Conservation (phyloP, 2,329 filamentous ascomycete genomes). For the Cordyceps farinosa region DNA sequence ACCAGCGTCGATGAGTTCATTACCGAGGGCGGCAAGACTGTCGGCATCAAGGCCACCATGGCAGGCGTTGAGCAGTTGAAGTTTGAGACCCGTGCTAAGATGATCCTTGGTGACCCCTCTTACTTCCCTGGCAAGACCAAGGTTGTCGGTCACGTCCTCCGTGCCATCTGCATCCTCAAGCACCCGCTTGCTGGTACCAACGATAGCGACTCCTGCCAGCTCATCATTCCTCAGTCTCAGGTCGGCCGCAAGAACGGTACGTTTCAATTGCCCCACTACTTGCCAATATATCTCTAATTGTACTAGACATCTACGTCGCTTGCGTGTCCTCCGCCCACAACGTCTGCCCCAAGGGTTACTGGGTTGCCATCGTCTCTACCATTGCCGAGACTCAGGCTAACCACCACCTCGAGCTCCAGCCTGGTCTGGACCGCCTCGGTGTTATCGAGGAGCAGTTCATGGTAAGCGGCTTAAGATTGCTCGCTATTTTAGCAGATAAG, state of each 20-base stretch:
- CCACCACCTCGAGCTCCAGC: constrained; percentile 91
- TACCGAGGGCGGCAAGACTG: constrained; percentile 81
- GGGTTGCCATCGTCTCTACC: constrained; percentile 96
- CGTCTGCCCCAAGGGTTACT: constrained; percentile 98
- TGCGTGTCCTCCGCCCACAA: constrained; percentile 95
- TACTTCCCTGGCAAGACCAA: constrained; percentile 92
- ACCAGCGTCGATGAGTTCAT: constrained; percentile 86
- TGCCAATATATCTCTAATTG: constrained; percentile 14
- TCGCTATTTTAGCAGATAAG: neutral
- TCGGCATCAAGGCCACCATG: constrained; percentile 97
- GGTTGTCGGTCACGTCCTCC: constrained; percentile 84
- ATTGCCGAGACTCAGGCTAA: constrained; percentile 90
- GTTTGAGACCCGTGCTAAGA: constrained; percentile 93
- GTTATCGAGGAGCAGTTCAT: constrained; percentile 97
- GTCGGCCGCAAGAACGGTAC: constrained; percentile 93
- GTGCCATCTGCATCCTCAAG: constrained; percentile 96
- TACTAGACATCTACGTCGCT: constrained; percentile 87
- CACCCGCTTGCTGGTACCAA: constrained; percentile 89
- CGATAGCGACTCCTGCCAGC: constrained; percentile 82
- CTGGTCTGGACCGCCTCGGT: constrained; percentile 87
- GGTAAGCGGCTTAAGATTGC: constrained; percentile 43
- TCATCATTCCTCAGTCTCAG: constrained; percentile 97
- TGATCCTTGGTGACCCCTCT: constrained; percentile 92
- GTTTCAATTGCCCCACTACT: constrained; percentile 26
- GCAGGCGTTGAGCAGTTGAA: constrained; percentile 85